phyloP scores from a whole-genome alignment of 2,329 filamentous ascomycete species.

The Aspergillus fischeri region DNA sequence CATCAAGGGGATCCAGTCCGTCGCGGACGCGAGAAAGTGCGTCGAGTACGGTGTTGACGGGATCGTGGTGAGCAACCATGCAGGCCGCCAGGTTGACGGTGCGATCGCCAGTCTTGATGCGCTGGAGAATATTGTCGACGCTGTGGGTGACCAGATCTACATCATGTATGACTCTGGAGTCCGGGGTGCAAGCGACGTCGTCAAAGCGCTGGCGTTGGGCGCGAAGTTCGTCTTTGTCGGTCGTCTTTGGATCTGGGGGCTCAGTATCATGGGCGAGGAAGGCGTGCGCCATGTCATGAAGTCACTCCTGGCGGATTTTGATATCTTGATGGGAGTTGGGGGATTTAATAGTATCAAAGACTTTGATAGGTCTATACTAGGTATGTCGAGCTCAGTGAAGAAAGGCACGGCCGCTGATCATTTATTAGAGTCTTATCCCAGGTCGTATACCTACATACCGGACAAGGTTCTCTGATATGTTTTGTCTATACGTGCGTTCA shows the following conservation, averaged over 20 bases:
- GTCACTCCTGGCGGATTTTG: conserved; percentile 57
- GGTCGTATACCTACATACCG: conserved; percentile 36
- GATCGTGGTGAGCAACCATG: conserved; percentile 68
- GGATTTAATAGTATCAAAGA: conserved; percentile 52
- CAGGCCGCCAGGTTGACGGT: conserved; percentile 62
- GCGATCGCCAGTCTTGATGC: conserved; percentile 58
- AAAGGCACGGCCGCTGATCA: not conserved
- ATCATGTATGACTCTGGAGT: conserved; percentile 61
- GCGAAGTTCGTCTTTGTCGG: conserved; percentile 62
- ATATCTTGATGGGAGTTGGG: conserved; percentile 58
- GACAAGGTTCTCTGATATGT: conserved; percentile 24
- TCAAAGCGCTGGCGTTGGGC: conserved; percentile 59
- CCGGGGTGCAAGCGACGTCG: conserved; percentile 53
- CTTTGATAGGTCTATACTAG: conserved; percentile 44
- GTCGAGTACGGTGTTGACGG: conserved; percentile 60
- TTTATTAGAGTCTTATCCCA: conserved; percentile 40
- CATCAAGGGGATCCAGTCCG: conserved; percentile 68
- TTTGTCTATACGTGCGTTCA: not conserved
- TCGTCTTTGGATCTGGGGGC: conserved; percentile 57
- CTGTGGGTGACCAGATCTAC: conserved; percentile 48
- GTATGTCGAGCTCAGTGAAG: conserved; percentile 14
- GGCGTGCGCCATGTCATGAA: conserved; percentile 61
- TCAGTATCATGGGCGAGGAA: conserved; percentile 57
- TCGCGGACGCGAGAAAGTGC: conserved; percentile 58
- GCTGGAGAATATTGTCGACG: conserved; percentile 54